phyloP scores from a whole-genome alignment of 2,329 filamentous ascomycete species.

The Immersiporthe knoxdaviesiana region DNA sequence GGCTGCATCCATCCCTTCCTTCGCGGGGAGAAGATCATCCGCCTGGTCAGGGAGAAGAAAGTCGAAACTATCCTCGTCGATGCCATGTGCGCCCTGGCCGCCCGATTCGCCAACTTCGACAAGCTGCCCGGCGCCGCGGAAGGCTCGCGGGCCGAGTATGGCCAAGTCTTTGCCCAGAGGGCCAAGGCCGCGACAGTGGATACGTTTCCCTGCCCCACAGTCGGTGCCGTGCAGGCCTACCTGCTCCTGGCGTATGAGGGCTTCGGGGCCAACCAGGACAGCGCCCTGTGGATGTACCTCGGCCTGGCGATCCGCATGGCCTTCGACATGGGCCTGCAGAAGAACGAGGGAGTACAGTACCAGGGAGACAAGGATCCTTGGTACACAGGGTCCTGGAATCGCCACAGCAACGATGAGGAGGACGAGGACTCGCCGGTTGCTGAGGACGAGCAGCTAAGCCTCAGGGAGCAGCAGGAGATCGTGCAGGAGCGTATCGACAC shows the following conservation, averaged over 20 bases:
- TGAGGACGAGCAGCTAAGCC: slow-evolving; percentile 41
- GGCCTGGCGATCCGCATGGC: slow-evolving; percentile 85
- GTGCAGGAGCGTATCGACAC: slow-evolving; percentile 85
- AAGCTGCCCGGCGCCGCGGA: slow-evolving; percentile 52
- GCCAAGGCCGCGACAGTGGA: slow-evolving; percentile 84
- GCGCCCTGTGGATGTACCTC: slow-evolving; percentile 91
- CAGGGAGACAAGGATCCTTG: slow-evolving; percentile 58
- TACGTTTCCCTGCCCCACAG: slow-evolving; percentile 79
- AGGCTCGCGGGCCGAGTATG: slow-evolving; percentile 67
- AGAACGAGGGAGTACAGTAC: slow-evolving; percentile 72
- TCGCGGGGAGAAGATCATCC: slow-evolving; percentile 70
- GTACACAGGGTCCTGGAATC: slow-evolving; percentile 50
- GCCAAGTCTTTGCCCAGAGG: slow-evolving; percentile 76
- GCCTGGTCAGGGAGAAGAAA: slow-evolving; percentile 77
- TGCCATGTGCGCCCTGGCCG: slow-evolving; percentile 79
- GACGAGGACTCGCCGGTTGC: slow-evolving; percentile 34
- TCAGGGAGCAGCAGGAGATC: slow-evolving; percentile 63
- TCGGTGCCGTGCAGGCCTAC: slow-evolving; percentile 82
- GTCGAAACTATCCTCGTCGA: slow-evolving; percentile 86
- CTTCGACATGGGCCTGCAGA: slow-evolving; percentile 80
- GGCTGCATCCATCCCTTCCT: slow-evolving; percentile 88
- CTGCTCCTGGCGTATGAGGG: slow-evolving; percentile 85
- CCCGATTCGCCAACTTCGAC: slow-evolving; percentile 73
- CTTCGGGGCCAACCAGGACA: slow-evolving; percentile 86
- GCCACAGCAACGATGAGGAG: slow-evolving; percentile 35